Evolutionary conservation across 148 eudicot genomes (phyloP).

Genomic region (Fagopyrum esculentum): DNA sequence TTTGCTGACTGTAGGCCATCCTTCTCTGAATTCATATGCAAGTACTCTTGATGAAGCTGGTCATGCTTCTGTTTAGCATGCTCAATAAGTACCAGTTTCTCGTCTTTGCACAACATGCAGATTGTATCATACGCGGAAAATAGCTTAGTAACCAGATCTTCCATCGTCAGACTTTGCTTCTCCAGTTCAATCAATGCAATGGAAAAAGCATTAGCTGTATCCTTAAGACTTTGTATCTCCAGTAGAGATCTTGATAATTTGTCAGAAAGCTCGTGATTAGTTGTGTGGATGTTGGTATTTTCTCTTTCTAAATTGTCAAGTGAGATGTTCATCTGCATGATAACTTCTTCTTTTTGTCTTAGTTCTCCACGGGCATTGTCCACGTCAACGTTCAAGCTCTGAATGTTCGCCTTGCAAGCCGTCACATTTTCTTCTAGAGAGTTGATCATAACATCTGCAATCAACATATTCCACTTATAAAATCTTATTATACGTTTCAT

Average conservation of each 20-base stretch:
- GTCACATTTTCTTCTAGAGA: slow-evolving; percentile 55
- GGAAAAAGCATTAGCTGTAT: slow-evolving; percentile 41
- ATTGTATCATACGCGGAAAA: slow-evolving; percentile 40
- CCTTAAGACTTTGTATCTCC: slow-evolving; percentile 59
- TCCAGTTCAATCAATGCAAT: slow-evolving; percentile 54
- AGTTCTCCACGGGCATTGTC: slow-evolving; percentile 43
- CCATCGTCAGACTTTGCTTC: slow-evolving; percentile 47
- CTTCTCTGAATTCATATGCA: slow-evolving; percentile 48
- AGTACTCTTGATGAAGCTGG: slow-evolving; percentile 39
- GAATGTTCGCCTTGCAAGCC: slow-evolving; percentile 34
- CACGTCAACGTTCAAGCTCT: slow-evolving; percentile 43
- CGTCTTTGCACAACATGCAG: slow-evolving; percentile 40
- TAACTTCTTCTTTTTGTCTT: slow-evolving; percentile 51
- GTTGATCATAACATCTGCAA: slow-evolving; percentile 56
- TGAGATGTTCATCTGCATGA: slow-evolving; percentile 36
- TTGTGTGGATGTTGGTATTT: slow-evolving; percentile 45
- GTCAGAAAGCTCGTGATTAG: slow-evolving; percentile 37
- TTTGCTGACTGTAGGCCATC: slow-evolving; percentile 44
- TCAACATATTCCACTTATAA: slow-evolving; percentile 14
- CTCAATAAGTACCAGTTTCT: slow-evolving; percentile 43
- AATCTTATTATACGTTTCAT: background rate
- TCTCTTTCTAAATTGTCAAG: slow-evolving; percentile 50
- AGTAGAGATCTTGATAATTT: slow-evolving; percentile 46
- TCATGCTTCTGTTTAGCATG: slow-evolving; percentile 47
- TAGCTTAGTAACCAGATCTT: slow-evolving; percentile 48